These are phyloP conservation scores for Cyberlindnera xylosilytica DNA, from an alignment of 805 yeast species.

Conservation along the genomic window DNA sequence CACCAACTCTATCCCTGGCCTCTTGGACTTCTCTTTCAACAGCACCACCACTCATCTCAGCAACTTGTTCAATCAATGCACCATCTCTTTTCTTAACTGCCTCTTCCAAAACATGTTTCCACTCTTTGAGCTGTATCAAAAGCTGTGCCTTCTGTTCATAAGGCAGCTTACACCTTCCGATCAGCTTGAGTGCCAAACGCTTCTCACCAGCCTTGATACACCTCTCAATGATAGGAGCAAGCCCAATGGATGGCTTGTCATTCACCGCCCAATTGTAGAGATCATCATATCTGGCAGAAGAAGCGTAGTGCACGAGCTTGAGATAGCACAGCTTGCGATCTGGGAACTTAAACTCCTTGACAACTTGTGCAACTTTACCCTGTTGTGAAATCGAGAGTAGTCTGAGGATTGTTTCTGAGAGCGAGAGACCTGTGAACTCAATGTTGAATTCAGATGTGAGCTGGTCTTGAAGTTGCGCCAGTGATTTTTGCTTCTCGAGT, in stretches of 20 bases:
- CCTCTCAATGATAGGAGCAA: conserved; percentile 46
- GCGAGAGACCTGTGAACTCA: conserved; percentile 40
- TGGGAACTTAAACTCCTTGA: conserved; percentile 51
- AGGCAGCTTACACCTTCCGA: conserved; percentile 15
- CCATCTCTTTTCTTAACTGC: conserved; percentile 21
- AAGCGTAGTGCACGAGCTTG: conserved; percentile 46
- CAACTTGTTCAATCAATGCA: conserved; percentile 9
- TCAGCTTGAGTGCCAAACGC: conserved; percentile 18
- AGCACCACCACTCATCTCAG: conserved; percentile 6
- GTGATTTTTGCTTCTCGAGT: conserved; percentile 42
- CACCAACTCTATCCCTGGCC: conserved; percentile 11
- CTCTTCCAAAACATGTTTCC: conserved; percentile 20
- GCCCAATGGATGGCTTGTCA: conserved; percentile 69
- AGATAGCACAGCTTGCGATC: conserved; percentile 56
- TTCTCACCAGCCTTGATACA: conserved; percentile 16
- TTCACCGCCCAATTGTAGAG: conserved; percentile 49
- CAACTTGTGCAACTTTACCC: conserved; percentile 44
- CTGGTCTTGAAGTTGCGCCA: conserved; percentile 42
- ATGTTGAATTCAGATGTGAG: conserved; percentile 40
- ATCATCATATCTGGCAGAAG: conserved; percentile 49
- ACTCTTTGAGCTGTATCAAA: conserved; percentile 21
- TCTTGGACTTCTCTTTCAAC: conserved; percentile 6
- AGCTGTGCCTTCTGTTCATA: conserved; percentile 18
- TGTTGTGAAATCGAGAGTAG: conserved; percentile 48
- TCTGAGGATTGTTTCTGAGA: conserved; percentile 45